Evolutionary conservation across 345 rosid genomes (phyloP), one percentile per base, ranked within the genome.

Genomic region (Dipteronia sinensis): DNA sequence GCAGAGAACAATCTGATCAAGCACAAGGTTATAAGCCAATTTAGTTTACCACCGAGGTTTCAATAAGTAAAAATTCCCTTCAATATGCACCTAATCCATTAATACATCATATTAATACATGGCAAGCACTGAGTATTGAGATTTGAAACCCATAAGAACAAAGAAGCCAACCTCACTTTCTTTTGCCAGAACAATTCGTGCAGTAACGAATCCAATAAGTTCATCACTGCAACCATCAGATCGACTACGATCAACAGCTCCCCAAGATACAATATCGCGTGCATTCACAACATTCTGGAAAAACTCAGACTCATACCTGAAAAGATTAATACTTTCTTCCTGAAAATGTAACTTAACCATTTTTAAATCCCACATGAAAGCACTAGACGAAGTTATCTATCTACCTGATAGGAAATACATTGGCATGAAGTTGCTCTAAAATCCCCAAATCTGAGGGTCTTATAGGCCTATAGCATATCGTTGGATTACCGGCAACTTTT

Each of bases 171-270:
- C 99, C 93, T 93, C 99, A 82, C 93, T 93, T 62, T 93, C 96
- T 85, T 78, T 92, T 66, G 97, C 94, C 82, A 77, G 81, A 65
- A 88, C 90, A 61, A 90, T 83, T 68, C 92, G 82, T 69, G 96
- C 98, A 75, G 99, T 93, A 67, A 95, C 92, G 82, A 95, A 95
- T 76, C 99, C 99, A 86, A 95, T 88, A 73, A 93, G 91, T 83
- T 92, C 97, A 65, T 95, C 94, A 71, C 84, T 82, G 23, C 77
- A 79, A 80, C 88, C 95, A 81, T 92, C 83, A 59, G 92, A 90
- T 34, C 91, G 90, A 81, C 87, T 87, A 65, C 92, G 86, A 79
- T 95, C 98, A 79, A 92, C 89, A 74, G 98, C 99, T 83, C 91
- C 99, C 98, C 98, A 95, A 16, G 99, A 88, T 79, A 95, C 85